Percentiles rank a stretch among this genome's conserved stretches.
These are phyloP conservation scores for Posidonia australis DNA, from an alignment of 106 monocot genomes.

Conservation along the genomic window DNA sequence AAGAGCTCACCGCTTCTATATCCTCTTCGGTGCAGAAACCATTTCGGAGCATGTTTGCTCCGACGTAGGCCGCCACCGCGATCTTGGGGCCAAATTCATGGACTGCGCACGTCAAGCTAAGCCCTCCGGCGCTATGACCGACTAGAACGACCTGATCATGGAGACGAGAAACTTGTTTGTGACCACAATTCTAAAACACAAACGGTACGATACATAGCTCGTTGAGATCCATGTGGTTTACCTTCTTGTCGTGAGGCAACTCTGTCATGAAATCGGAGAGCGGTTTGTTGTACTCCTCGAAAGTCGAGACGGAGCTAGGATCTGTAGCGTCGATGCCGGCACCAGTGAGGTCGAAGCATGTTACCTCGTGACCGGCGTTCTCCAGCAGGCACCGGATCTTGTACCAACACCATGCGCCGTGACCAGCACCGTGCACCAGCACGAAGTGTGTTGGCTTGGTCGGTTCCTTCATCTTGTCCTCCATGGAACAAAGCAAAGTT, in stretches of 20 bases:
- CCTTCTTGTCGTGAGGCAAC: slow-evolving; percentile 4
- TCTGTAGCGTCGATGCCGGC: too few relatives aligned
- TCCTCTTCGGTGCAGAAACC: slow-evolving; percentile 15
- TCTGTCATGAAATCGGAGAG: slow-evolving; percentile 2
- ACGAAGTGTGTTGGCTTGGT: slow-evolving; percentile 8
- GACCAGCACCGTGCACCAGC: slow-evolving; percentile 9
- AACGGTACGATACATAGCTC: background rate
- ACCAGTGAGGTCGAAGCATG: too few relatives aligned
- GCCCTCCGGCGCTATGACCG: too few relatives aligned
- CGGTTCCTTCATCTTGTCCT: background rate
- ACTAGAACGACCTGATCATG: slow-evolving; percentile 23
- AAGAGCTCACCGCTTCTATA: too few relatives aligned
- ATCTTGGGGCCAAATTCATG: slow-evolving; percentile 23
- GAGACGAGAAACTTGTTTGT: background rate
- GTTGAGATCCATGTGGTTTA: background rate
- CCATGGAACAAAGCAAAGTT: too few relatives aligned
- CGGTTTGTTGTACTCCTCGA: too few relatives aligned
- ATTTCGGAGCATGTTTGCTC: too few relatives aligned
- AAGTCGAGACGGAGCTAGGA: too few relatives aligned
- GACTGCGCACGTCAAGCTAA: slow-evolving; percentile 22
- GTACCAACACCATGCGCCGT: too few relatives aligned
- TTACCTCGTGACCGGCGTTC: slow-evolving; percentile 2
- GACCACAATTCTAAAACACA: background rate
- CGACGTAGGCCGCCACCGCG: too few relatives aligned
- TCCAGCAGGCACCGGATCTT: too few relatives aligned